Percentiles rank a stretch among this genome's conserved stretches.
Evolutionary conservation across 805 yeast genomes (phyloP).

Genomic region (Yamadazyma philogaea): DNA sequence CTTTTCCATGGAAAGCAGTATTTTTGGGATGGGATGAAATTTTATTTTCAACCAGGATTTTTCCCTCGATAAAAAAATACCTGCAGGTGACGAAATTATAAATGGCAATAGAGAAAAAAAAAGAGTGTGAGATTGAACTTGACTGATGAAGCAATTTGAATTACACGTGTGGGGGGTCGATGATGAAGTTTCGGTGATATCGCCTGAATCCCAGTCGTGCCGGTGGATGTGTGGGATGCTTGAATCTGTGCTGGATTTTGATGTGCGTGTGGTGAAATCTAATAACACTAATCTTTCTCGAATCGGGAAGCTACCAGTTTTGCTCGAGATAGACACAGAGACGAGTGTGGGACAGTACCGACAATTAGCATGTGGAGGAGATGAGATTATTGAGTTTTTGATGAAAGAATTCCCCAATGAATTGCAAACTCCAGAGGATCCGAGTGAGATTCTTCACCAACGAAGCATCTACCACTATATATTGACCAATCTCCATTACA

Average conservation of each 20-base stretch:
- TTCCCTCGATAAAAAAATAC: not conserved
- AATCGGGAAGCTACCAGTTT: conserved; percentile 49
- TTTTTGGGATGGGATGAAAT: too few relatives aligned
- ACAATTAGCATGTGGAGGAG: conserved; percentile 19
- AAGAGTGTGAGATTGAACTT: not conserved
- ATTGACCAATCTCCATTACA: conserved; percentile 38
- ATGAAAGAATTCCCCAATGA: not conserved
- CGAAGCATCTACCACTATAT: conserved; percentile 42
- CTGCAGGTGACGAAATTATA: too few relatives aligned
- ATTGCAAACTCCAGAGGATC: not conserved
- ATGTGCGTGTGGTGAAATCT: conserved; percentile 45
- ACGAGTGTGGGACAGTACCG: not conserved
- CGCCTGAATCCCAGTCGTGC: conserved; percentile 51
- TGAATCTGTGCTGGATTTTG: conserved; percentile 6
- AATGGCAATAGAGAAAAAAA: too few relatives aligned
- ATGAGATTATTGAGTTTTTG: conserved; percentile 14
- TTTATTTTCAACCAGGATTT: not conserved
- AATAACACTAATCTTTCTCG: conserved; percentile 56
- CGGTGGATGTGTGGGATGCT: conserved; percentile 38
- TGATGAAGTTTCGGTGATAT: conserved; percentile 39
- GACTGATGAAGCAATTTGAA: conserved; percentile 1
- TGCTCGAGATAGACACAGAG: conserved; percentile 19
- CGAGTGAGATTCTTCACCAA: not conserved
- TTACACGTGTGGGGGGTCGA: conserved; percentile 55
- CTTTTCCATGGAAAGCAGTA: conserved; percentile 1